Percentiles rank a stretch among this genome's conserved stretches.
Evolutionary conservation across 2,329 filamentous ascomycete genomes (phyloP).

Genomic region (Colletotrichum simmondsii): DNA sequence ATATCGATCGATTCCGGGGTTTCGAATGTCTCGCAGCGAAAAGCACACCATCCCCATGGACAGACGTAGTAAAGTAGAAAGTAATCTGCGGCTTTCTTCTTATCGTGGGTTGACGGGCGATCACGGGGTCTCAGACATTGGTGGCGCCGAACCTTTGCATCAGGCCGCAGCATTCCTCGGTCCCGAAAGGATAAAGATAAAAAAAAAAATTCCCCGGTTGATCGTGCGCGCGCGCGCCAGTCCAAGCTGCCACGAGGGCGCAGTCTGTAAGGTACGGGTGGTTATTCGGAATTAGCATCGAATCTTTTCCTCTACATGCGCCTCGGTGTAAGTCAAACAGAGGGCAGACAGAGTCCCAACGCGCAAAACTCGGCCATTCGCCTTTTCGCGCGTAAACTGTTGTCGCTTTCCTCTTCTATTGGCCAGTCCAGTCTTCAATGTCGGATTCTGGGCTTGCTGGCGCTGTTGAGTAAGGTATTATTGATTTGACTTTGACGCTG

Average conservation of each 20-base stretch:
- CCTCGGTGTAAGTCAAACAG: background rate
- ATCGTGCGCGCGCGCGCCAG: background rate
- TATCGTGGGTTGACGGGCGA: conserved; percentile 21
- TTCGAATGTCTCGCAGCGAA: conserved; percentile 7
- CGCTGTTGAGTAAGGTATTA: background rate
- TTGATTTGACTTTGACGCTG: background rate
- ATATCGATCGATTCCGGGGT: conserved; percentile 16
- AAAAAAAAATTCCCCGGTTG: background rate
- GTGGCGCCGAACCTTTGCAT: conserved; percentile 28
- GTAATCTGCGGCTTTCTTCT: background rate
- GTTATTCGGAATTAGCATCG: background rate
- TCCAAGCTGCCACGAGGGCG: conserved; percentile 11
- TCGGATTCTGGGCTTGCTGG: background rate
- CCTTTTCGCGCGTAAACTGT: background rate
- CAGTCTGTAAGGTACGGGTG: background rate
- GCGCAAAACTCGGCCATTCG: conserved; percentile 12
- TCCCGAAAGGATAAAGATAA: background rate
- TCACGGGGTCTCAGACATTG: conserved; percentile 9
- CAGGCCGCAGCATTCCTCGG: background rate
- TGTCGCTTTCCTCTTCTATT: background rate
- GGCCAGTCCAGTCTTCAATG: background rate
- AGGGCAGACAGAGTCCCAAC: background rate
- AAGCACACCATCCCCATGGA: background rate
- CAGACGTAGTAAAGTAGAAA: background rate
- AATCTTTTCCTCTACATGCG: background rate